A percentile compares a stretch with the other conserved stretches of the same genome.
Evolutionary conservation across 129 eudicot genomes (phyloP).

Genomic region (Arctium minus): DNA sequence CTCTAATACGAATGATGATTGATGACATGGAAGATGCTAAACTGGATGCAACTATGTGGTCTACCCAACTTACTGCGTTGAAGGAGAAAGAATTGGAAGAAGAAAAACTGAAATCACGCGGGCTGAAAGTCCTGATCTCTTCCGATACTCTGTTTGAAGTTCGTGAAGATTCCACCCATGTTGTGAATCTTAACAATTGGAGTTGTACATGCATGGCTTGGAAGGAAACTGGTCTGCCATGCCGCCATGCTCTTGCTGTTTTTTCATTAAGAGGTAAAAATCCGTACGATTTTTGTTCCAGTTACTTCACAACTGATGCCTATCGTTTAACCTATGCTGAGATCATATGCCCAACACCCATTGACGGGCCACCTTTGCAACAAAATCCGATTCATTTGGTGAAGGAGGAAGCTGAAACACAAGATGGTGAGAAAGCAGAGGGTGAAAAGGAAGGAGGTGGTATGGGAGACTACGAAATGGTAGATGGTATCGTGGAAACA

Average conservation of each 20-base stretch:
- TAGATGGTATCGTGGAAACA: background rate
- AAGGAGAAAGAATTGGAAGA: conserved; percentile 48
- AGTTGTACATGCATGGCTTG: conserved; percentile 72
- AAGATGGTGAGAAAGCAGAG: conserved; percentile 1
- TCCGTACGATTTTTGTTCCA: conserved; percentile 57
- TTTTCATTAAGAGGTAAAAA: conserved; percentile 43
- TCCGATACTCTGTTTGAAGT: conserved; percentile 74
- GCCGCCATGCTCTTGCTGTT: conserved; percentile 77
- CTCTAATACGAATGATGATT: conserved; percentile 39
- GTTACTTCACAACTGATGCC: conserved; percentile 47
- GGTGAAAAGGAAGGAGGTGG: background rate
- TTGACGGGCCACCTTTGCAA: conserved; percentile 24
- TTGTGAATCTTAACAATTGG: conserved; percentile 53
- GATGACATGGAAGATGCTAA: conserved; percentile 41
- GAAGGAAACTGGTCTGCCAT: conserved; percentile 58
- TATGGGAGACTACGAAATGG: background rate
- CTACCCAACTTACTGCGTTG: conserved; percentile 50
- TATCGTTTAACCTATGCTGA: conserved; percentile 48
- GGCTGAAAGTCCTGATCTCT: conserved; percentile 57
- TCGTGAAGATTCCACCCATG: conserved; percentile 65
- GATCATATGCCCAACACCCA: conserved; percentile 41
- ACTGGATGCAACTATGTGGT: conserved; percentile 42
- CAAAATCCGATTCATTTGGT: background rate
- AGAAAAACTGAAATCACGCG: conserved; percentile 37
- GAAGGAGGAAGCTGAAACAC: conserved; percentile 1